Base-by-base conservation (phyloP, 306 rosid species). In the Dryas octopetala region DNA sequence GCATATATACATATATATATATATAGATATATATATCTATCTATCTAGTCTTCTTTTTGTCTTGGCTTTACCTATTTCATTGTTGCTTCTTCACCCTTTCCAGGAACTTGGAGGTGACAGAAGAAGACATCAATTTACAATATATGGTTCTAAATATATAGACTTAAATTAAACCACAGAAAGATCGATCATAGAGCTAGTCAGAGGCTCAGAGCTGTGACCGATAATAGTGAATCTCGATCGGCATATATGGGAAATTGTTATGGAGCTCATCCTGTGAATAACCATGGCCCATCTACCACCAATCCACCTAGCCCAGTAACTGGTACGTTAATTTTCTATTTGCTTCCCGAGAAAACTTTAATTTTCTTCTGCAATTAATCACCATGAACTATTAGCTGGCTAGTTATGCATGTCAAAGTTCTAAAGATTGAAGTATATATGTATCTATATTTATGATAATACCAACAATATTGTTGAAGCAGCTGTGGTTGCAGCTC, bases 211-310 rank as follows among this genome's bases (percentile, higher is more conserved):
- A 32, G 38, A 32, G 38, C 38, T 32, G 38, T 32, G 38, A 32
- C 38, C 38, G 38, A 32, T 32, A 32, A 32, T 32, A 32, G 2
- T 32, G 38, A 32, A 32, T 32, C 38, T 32, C 38, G 38, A 32
- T 32, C 38, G 38, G 38, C 38, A 32, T 32, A 32, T 32, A 80
- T 80, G 83, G 83, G 83, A 45, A 80, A 32, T 50, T 80, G 79
- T 62, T 68, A 50, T 11, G 79, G 79, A 52, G n/a, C 59, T 61
- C 76, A 61, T 12, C 76, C 61, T 12, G 76, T 45, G 2, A 74
- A 10, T 2, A 62, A 50, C 48, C 83, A 79, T 17, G 68, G 17
- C 66, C 52, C 78, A 23, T 0, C 71, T 23, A 43, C 26, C 61
- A 23, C 23, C 23, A 32, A 32, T 2, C 38, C 38, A 2, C 38